phyloP scores from a whole-genome alignment of 2,329 filamentous ascomycete species.

The Aureobasidium sp. region DNA sequence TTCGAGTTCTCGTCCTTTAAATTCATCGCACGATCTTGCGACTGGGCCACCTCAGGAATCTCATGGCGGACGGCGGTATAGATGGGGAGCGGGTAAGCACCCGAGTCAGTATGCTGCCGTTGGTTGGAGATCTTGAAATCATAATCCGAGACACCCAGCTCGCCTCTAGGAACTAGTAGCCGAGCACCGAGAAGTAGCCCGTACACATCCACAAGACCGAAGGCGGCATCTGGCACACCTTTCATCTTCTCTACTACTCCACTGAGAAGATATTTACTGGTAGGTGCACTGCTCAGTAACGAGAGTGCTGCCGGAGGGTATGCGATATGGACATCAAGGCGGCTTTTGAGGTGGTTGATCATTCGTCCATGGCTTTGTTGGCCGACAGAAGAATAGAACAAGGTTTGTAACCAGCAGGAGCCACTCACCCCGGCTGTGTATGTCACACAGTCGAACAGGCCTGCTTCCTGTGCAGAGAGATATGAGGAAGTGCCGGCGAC shows the following conservation, averaged over 20 bases:
- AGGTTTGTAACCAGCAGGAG: constrained; percentile 86
- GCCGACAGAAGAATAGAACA: constrained; percentile 77
- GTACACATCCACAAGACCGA: constrained; percentile 90
- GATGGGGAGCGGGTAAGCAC: constrained; percentile 81
- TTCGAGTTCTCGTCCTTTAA: constrained; percentile 32
- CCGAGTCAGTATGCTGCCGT: constrained; percentile 64
- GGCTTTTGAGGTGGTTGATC: constrained; percentile 77
- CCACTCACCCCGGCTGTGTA: constrained; percentile 95
- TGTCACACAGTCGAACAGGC: constrained; percentile 86
- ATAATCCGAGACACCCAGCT: constrained; percentile 64
- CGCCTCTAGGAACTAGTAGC: constrained; percentile 77
- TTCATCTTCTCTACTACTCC: constrained; percentile 88
- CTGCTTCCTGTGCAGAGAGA: constrained; percentile 74
- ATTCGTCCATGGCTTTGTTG: constrained; percentile 60
- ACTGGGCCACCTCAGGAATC: constrained; percentile 61
- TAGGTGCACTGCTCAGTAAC: constrained; percentile 78
- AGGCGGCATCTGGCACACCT: constrained; percentile 70
- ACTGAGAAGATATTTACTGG: constrained; percentile 82
- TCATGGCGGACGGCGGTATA: constrained; percentile 95
- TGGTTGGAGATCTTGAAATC: constrained; percentile 94
- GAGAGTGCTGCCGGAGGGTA: constrained; percentile 80
- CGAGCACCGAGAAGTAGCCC: constrained; percentile 78
- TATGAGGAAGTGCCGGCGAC: constrained; percentile 87
- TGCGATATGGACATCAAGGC: constrained; percentile 82
- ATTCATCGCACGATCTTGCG: constrained; percentile 26